Evolutionary conservation across 2,329 filamentous ascomycete genomes (phyloP).

Genomic region (Aureobasidium zeae): DNA sequence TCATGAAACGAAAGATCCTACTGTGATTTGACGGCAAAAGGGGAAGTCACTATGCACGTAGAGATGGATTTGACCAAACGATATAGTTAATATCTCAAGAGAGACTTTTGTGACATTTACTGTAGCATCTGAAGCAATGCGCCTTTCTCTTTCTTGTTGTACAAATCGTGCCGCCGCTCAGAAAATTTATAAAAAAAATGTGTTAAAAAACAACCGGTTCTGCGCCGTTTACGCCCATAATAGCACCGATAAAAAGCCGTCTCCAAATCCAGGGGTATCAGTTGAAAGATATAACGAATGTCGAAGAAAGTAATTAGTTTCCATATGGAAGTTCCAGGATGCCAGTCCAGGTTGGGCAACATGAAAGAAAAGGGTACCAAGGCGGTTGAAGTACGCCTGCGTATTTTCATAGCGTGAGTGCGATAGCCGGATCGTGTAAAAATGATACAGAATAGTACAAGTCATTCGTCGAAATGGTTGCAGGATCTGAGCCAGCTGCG

Average conservation of each 20-base stretch:
- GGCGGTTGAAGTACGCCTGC: slow-evolving; percentile 1
- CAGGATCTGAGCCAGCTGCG: neutral
- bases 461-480: neutral
- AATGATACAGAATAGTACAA: slow-evolving; percentile 1
- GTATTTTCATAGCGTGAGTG: neutral
- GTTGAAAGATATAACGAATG: slow-evolving; percentile 26
- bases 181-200: neutral
- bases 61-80: neutral
- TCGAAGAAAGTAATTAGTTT: slow-evolving; percentile 23
- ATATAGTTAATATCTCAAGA: slow-evolving; percentile 1
- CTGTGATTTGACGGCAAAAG: neutral
- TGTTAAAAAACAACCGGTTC: neutral
- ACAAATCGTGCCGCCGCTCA: slow-evolving; percentile 2
- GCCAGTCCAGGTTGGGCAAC: slow-evolving; percentile 7
- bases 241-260: slow-evolving; percentile 4
- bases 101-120: neutral
- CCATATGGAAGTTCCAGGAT: neutral
- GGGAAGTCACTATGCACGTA: neutral
- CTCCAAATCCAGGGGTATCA: slow-evolving; percentile 16
- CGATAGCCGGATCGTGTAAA: neutral
- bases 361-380: neutral
- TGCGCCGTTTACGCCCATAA: slow-evolving; percentile 6
- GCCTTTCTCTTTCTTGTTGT: neutral
- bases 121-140: neutral
- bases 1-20: slow-evolving; percentile 4